Evolutionary conservation across 2,329 filamentous ascomycete genomes (phyloP).

Genomic region (Dendryphion nanum): DNA sequence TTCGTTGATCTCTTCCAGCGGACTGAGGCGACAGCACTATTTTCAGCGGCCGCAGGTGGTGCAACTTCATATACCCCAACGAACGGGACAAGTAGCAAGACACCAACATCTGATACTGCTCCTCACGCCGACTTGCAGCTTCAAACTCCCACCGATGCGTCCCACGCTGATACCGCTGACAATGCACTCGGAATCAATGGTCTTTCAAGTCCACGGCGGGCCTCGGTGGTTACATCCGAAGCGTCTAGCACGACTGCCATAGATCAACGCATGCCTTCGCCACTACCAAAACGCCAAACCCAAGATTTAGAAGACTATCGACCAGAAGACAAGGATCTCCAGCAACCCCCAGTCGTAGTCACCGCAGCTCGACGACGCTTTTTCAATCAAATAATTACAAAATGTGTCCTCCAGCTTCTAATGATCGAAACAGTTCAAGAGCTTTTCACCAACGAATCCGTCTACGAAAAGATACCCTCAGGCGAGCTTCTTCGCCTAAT

Average conservation of each 20-base stretch:
- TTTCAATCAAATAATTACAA: conserved; percentile 99
- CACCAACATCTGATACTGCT: conserved; percentile 27
- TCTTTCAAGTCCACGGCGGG: conserved; percentile 25
- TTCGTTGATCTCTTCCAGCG: conserved; percentile 95
- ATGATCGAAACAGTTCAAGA: conserved; percentile 99
- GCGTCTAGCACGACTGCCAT: conserved; percentile 14
- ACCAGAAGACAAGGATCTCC: conserved; percentile 62
- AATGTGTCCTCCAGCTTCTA: conserved; percentile 92
- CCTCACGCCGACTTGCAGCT: conserved; percentile 34
- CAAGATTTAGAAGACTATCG: conserved; percentile 80
- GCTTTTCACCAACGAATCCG: conserved; percentile 93
- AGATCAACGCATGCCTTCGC: conserved; percentile 31
- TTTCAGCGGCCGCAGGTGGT: conserved; percentile 67
- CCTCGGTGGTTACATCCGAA: conserved; percentile 32
- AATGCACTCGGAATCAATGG: conserved; percentile 48
- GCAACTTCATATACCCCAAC: conserved; percentile 47
- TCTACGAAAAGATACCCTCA: conserved; percentile 91
- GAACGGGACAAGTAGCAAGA: conserved; percentile 51
- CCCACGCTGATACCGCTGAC: conserved; percentile 28
- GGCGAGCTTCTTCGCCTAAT: conserved; percentile 86
- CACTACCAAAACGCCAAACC: conserved; percentile 36
- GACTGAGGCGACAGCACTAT: conserved; percentile 92
- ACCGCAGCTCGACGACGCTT: conserved; percentile 90
- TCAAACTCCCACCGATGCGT: conserved; percentile 26
- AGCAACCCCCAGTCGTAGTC: conserved; percentile 87